Conservation (phyloP, 2,329 filamentous ascomycete genomes). For the Fragosphaeria purpurea region DNA sequence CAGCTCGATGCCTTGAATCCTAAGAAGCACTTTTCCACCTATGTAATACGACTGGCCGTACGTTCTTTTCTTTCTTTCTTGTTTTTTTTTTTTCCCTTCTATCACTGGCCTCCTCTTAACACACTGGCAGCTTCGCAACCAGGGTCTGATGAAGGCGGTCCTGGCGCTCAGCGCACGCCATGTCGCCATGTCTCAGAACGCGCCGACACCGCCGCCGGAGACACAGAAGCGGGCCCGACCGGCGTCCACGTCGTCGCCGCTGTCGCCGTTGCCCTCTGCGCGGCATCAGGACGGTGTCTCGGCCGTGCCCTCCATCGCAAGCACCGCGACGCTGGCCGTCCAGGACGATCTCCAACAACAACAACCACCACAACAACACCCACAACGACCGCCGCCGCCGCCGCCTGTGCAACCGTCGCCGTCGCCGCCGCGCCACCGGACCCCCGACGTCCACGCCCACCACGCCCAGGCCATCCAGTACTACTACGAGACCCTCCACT, state of each 20-base stretch:
- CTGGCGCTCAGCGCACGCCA: neutral
- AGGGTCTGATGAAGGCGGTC: constrained; percentile 14
- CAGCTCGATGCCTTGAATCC: constrained; percentile 11
- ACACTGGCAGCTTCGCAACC: constrained; percentile 2
- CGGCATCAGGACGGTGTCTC: no score
- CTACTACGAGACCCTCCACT: constrained; percentile 54
- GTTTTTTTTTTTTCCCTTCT: neutral
- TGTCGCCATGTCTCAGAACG: neutral
- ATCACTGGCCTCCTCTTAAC: neutral
- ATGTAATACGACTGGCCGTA: constrained; percentile 8
- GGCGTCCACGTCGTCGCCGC: neutral
- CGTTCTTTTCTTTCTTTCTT: neutral
- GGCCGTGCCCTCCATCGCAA: neutral
- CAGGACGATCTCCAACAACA: no score
- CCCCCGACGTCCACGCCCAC: constrained; percentile 14
- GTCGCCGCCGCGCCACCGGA: no score
- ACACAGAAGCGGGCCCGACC: neutral
- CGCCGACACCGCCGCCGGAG: neutral
- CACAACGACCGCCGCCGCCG: no score
- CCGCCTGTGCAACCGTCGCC: no score
- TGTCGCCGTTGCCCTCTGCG: no score
- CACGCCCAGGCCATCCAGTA: constrained; percentile 33
- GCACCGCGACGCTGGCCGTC: neutral
- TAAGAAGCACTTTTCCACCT: constrained; percentile 2
- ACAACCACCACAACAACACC: no score